Base-by-base conservation (phyloP, 805 yeast genomes). In the Wickerhamomyces queroliae region DNA sequence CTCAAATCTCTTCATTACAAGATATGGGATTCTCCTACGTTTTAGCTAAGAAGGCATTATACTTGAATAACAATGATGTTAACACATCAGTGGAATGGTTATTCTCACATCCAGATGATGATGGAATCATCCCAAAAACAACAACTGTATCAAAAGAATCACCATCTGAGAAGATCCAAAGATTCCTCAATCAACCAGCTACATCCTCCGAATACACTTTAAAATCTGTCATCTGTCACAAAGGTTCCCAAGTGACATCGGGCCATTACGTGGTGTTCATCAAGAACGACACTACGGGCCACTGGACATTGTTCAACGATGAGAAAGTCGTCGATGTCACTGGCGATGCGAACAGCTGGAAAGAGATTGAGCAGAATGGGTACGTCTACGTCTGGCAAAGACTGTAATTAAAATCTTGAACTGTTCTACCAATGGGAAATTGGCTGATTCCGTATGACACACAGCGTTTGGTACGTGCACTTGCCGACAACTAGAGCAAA, bases 31-130 rank as follows among this genome's bases (percentile, higher is more conserved):
- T 93, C 52, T 53, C 78, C 5, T 58, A 60, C 1, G 67, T 74
- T 36, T 66, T 86, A 41, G 80, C 93, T n/a, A 70, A 61, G 36
- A 86, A 86, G 48, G 95, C 97, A 0, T 64, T 93, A 31, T 41
- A 72, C 16, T 47, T 81, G 37, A 80, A 73, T 49, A 61, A 65
- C 7, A 74, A 76, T 21, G 83, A 83, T 52, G 65, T 80, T 2
- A 90, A 85, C 49, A 74, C 76, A 1, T 84, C 98, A 4, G 83
- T 89, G 5, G 96, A 89, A 43, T 93, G 98, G 98, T 70, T 93
- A 7, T 93, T 93, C 55, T 64, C 64, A 19, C 74, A 91, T 54
- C 87, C 95, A 10, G 84, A 84, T 44, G 95, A 84, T 59, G 75
- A 79, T 50, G 95, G 90, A 4, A 70, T 59, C 7, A 48, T 82